Percentiles rank a stretch among this genome's conserved stretches.
Conservation (phyloP, 2,329 filamentous ascomycete species). For the Biscogniauxia marginata region DNA sequence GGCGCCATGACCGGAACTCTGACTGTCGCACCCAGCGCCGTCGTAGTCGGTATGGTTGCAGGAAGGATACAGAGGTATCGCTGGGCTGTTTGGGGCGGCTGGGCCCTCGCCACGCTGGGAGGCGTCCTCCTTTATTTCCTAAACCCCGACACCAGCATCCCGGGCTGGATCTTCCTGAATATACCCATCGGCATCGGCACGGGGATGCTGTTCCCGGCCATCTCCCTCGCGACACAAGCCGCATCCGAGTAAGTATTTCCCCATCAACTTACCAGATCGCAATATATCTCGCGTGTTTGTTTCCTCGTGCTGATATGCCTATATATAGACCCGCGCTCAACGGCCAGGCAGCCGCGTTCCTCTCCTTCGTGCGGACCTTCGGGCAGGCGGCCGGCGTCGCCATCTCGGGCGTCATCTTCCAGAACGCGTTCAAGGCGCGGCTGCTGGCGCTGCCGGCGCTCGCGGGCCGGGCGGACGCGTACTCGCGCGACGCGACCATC, state of each 20-base stretch:
- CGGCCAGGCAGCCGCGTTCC: no score
- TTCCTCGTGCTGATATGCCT: no score
- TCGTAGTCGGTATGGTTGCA: not conserved
- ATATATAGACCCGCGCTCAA: no score
- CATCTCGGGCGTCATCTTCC: slow-evolving; percentile 66
- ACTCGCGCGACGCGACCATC: slow-evolving; percentile 55
- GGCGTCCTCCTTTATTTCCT: not conserved
- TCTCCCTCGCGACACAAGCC: not conserved
- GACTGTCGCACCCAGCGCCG: not conserved
- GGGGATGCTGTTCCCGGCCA: not conserved
- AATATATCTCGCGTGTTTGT: no score
- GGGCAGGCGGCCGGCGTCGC: slow-evolving; percentile 67
- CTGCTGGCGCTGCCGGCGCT: slow-evolving; percentile 48
- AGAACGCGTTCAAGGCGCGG: slow-evolving; percentile 59
- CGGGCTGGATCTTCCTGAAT: not conserved
- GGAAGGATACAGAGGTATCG: not conserved
- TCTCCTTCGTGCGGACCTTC: slow-evolving; percentile 58
- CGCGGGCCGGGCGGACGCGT: slow-evolving; percentile 39
- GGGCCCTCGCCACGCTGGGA: not conserved
- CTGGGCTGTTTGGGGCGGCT: not conserved
- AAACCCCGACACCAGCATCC: not conserved
- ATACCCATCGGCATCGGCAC: not conserved
- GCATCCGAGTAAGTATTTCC: no score
- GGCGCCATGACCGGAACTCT: not conserved
- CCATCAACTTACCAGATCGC: no score